Evolutionary conservation across 768 basidiomycete genomes (phyloP), one percentile per base, ranked within the genome.

Genomic region (Pleurotus eryngii): DNA sequence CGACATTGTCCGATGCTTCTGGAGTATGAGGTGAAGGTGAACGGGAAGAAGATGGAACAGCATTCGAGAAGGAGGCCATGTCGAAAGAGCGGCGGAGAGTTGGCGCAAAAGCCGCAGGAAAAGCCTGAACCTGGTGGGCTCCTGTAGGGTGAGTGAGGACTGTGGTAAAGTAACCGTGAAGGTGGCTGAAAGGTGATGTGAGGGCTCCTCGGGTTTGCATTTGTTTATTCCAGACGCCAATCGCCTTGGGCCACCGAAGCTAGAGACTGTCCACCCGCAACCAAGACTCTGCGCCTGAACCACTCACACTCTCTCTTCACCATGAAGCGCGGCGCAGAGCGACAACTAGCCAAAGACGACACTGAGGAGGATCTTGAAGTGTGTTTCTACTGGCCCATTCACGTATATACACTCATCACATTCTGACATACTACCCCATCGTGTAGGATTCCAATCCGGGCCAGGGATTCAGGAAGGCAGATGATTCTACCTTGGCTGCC

Each of bases 271-370:
- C 30, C 2, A 11, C 30, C 30, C 30, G 30, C 8, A 11, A 35
- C 30, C 8, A 35, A 35, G 30, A 35, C 30, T 35, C 30, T 35
- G 11, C 30, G 30, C 30, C 24, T 9, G 8, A 35, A 35, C 3
- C 30, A 26, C 9, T 37, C 49, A 18, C 27, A 9, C n/a, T 30
- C 27, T 30, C 27, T 8, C 49, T 20, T 18, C 39, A 42, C 57
- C 59, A 86, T 90, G 87, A 92, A 92, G 72, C 82, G 90, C 68
- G 80, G 77, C 56, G 90, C 90, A 67, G 90, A 91, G 51, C 81
- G 72, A 59, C 87, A 92, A 63, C 65, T 92, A 35, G 76, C 78
- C 9, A 89, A 83, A 63, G 86, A 85, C 58, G 76, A 72, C 24
- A 65, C 49, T 17, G 76, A 74, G 22, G 79, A 84, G 50, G 76